These are phyloP conservation scores for Phytophthora hibernalis DNA, from an alignment of 352 stramenopile genomes.

Conservation along the genomic window DNA sequence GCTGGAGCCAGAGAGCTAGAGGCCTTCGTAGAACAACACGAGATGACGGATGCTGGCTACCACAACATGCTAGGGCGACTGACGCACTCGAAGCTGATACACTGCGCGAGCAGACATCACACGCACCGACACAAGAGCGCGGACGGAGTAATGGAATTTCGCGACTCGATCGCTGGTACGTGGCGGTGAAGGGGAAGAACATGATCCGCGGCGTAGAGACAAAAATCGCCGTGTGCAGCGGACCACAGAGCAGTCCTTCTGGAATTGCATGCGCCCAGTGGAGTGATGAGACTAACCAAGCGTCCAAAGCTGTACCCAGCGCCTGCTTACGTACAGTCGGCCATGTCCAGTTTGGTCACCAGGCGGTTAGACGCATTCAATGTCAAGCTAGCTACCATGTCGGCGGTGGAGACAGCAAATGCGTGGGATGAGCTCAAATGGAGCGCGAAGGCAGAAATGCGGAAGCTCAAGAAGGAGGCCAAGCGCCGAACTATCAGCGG, in stretches of 20 bases:
- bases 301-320: background rate
- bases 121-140: no score
- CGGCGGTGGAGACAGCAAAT: no score
- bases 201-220: no score
- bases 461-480: no score
- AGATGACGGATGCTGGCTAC: constrained; percentile 2
- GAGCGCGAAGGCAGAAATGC: background rate
- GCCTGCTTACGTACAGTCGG: background rate
- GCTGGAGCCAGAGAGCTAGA: background rate
- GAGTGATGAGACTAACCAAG: background rate
- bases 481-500: no score
- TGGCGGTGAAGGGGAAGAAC: no score
- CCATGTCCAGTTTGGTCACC: background rate
- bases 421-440: background rate
- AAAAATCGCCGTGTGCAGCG: no score
- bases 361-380: background rate
- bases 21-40: background rate
- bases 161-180: no score
- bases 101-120: no score
- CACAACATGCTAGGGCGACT: background rate
- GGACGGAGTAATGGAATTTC: no score
- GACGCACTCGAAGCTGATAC: no score
- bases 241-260: background rate
- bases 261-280: background rate
- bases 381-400: no score